These are phyloP conservation scores for Echites panduratus DNA, from an alignment of 257 asterid genomes.

Conservation along the genomic window DNA sequence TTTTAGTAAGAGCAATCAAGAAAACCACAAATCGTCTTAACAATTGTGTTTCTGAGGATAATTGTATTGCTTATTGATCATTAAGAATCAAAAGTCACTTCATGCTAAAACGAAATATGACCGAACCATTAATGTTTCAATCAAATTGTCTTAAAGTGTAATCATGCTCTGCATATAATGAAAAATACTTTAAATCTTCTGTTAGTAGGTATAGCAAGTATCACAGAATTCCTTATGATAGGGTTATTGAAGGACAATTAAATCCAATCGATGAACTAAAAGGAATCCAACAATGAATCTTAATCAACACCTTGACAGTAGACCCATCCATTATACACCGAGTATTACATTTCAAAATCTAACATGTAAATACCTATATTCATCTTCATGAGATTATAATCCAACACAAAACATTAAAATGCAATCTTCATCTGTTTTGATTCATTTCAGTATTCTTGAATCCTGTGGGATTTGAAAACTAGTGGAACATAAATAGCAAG, in stretches of 20 bases:
- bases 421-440: conserved; percentile 18
- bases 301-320: background rate
- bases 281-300: background rate
- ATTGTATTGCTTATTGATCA: background rate
- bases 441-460: conserved; percentile 1
- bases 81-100: background rate
- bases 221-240: background rate
- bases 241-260: background rate
- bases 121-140: background rate
- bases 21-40: background rate
- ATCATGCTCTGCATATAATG: background rate
- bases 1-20: background rate
- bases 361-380: background rate
- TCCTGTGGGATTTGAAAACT: background rate
- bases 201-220: background rate
- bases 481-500: background rate
- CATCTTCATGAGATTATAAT: background rate
- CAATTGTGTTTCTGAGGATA: background rate
- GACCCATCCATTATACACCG: background rate
- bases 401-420: conserved; percentile 12
- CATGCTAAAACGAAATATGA: background rate
- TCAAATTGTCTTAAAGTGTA: background rate
- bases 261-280: background rate
- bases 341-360: background rate
- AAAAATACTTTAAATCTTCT: background rate